A percentile compares a stretch with the other conserved stretches of the same genome.
These are phyloP conservation scores for Opeltia flavorubescens DNA, from an alignment of 495 filamentous ascomycete genomes.

Conservation along the genomic window DNA sequence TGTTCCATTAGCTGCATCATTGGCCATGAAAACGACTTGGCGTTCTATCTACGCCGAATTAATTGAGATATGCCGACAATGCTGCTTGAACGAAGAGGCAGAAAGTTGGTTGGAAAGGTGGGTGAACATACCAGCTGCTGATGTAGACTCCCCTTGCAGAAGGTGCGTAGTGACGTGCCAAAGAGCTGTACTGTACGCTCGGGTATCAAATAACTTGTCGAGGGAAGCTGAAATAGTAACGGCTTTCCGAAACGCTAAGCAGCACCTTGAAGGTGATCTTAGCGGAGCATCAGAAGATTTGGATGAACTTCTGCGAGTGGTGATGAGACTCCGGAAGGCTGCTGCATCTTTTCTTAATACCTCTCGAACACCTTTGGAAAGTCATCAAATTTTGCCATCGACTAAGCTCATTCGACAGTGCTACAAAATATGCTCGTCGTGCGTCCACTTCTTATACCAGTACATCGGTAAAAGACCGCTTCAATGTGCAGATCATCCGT, in stretches of 20 bases:
- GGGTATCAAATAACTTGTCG: not conserved
- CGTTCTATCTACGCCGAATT: slow-evolving; percentile 18
- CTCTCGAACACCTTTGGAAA: slow-evolving; percentile 6
- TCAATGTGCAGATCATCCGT: slow-evolving; percentile 29
- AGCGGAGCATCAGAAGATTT: slow-evolving; percentile 49
- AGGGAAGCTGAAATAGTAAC: not conserved
- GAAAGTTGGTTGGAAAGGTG: slow-evolving; percentile 33
- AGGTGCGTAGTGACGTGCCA: slow-evolving; percentile 6
- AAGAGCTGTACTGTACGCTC: slow-evolving; percentile 4
- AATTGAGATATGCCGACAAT: slow-evolving; percentile 28
- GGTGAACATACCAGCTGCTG: slow-evolving; percentile 9
- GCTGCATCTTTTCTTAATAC: slow-evolving; percentile 37
- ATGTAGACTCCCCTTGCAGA: slow-evolving; percentile 4
- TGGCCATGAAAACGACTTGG: not conserved
- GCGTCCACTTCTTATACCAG: slow-evolving; percentile 23
- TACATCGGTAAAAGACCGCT: slow-evolving; percentile 36
- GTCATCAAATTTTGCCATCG: not conserved
- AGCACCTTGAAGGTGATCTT: slow-evolving; percentile 40
- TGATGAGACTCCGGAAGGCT: slow-evolving; percentile 48
- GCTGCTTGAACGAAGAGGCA: slow-evolving; percentile 28
- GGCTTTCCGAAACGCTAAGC: slow-evolving; percentile 28
- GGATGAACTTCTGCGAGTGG: slow-evolving; percentile 53
- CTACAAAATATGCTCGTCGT: slow-evolving; percentile 3
- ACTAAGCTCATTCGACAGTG: not conserved
- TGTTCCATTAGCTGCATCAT: not conserved